Percentiles rank a stretch among this genome's conserved stretches.
phyloP scores from a whole-genome alignment of 2,329 filamentous ascomycete species.

The Colletotrichum eleusines region DNA sequence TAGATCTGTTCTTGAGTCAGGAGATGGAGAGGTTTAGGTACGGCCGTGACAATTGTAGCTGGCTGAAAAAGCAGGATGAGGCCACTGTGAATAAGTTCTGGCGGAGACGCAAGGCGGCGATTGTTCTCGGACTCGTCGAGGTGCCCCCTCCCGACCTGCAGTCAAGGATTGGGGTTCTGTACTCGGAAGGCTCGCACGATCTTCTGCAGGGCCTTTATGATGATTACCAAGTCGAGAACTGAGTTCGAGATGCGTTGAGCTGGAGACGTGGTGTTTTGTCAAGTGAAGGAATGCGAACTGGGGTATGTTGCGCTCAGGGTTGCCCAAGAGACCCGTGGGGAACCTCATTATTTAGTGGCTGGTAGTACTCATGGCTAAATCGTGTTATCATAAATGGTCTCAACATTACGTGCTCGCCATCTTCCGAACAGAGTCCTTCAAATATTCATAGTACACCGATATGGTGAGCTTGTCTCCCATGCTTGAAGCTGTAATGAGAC shows the following conservation, averaged over 20 bases:
- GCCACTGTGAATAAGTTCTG: slow-evolving; percentile 24
- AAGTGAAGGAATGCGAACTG: neutral
- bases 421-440: neutral
- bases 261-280: neutral
- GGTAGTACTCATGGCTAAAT: neutral
- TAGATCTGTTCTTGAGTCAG: neutral
- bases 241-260: neutral
- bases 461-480: neutral
- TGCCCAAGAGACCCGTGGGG: neutral
- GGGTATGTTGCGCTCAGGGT: neutral
- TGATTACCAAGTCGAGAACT: neutral
- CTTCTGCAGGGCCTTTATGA: neutral
- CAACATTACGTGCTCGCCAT: neutral
- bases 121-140: slow-evolving; percentile 40
- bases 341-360: neutral
- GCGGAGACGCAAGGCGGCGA: slow-evolving; percentile 24
- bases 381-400: neutral
- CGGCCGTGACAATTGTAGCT: neutral
- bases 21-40: slow-evolving; percentile 14
- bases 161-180: neutral
- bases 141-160: slow-evolving; percentile 19
- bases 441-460: neutral
- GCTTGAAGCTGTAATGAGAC: neutral
- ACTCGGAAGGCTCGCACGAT: slow-evolving; percentile 14
- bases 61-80: slow-evolving; percentile 13